These are phyloP conservation scores for Cupressus sempervirens DNA, from an alignment of 75 land plant genomes.

Conservation along the genomic window DNA sequence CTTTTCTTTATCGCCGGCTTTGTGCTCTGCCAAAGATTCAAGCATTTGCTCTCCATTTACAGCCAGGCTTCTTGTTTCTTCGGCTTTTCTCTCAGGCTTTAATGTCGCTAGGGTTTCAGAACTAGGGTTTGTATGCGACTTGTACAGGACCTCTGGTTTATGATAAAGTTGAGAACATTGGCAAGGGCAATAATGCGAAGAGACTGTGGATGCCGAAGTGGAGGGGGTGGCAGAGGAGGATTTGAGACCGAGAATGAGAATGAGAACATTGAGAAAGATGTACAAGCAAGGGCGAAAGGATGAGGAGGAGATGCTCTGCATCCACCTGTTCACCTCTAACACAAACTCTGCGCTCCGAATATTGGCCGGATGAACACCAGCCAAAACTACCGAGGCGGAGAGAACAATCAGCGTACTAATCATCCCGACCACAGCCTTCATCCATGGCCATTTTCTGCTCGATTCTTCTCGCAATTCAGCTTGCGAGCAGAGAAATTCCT, in stretches of 20 bases:
- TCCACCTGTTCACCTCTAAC: background rate
- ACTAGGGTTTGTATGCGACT: background rate
- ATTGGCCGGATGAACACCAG: background rate
- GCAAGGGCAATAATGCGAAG: background rate
- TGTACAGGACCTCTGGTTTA: background rate
- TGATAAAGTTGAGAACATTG: background rate
- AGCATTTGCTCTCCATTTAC: background rate
- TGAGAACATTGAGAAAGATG: background rate
- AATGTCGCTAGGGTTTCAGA: background rate
- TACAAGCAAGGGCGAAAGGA: background rate
- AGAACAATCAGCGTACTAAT: background rate
- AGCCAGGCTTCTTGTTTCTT: too few species aligned
- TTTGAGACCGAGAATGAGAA: background rate
- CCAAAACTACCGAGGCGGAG: background rate
- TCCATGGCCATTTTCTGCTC: background rate
- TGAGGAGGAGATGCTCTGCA: background rate
- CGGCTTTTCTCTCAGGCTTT: too few species aligned
- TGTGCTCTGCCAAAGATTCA: background rate
- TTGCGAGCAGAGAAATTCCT: background rate
- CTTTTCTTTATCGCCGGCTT: background rate
- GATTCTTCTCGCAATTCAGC: background rate
- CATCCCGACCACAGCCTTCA: background rate
- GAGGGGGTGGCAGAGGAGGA: background rate
- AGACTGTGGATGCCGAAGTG: background rate
- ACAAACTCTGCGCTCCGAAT: background rate